Evolutionary conservation across 129 eudicot species (phyloP).

Genomic region (Apium graveolens): DNA sequence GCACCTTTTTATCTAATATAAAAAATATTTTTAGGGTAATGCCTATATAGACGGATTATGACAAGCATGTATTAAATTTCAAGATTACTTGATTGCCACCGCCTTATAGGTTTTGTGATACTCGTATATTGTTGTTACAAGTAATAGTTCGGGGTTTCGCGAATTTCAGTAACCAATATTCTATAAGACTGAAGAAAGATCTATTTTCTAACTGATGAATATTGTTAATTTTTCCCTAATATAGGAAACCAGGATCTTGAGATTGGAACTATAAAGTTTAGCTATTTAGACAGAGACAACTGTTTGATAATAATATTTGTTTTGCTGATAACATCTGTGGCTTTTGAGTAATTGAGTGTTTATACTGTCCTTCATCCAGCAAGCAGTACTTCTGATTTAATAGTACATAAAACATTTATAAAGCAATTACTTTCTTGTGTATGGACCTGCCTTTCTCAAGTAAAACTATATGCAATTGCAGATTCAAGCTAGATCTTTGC

Average conservation of each 20-base stretch:
- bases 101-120: too few species aligned
- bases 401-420: not conserved
- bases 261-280: not conserved
- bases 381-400: not conserved
- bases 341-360: not conserved
- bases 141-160: not conserved
- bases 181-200: not conserved
- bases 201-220: not conserved
- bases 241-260: not conserved
- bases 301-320: not conserved
- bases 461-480: constrained; percentile 9
- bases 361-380: not conserved
- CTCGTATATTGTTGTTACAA: not conserved
- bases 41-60: too few species aligned
- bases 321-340: not conserved
- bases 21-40: too few species aligned
- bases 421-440: not conserved
- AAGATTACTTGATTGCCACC: too few species aligned
- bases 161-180: not conserved
- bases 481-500: constrained; percentile 56
- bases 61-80: not conserved
- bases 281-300: not conserved
- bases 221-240: not conserved
- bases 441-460: not conserved
- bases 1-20: too few species aligned